Percentiles rank a stretch among this genome's conserved stretches.
Evolutionary conservation across 495 filamentous ascomycete genomes (phyloP).

Genomic region (Stereocaulon alpinum): DNA sequence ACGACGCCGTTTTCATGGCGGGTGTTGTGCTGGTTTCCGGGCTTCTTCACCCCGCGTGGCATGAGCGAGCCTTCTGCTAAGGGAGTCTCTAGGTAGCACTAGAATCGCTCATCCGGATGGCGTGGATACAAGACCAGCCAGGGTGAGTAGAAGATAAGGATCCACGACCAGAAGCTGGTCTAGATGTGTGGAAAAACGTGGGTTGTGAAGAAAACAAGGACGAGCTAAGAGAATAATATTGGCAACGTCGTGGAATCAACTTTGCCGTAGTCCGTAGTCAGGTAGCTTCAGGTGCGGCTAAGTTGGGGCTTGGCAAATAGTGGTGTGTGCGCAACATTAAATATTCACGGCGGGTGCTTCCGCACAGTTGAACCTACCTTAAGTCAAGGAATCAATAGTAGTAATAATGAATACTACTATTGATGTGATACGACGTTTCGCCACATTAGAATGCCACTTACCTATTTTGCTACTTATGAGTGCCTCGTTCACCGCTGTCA

Average conservation of each 20-base stretch:
- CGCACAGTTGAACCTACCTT: background rate
- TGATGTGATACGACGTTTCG: no score
- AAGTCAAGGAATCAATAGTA: no score
- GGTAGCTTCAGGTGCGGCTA: constrained; percentile 4
- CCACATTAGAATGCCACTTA: no score
- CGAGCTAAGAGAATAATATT: constrained; percentile 6
- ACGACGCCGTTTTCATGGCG: constrained; percentile 82
- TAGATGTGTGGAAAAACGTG: background rate
- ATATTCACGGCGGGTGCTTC: background rate
- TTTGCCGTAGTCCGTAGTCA: background rate
- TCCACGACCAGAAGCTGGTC: background rate
- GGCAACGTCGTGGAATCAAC: background rate
- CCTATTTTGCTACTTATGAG: no score
- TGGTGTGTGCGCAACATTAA: constrained; percentile 10
- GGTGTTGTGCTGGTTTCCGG: constrained; percentile 60
- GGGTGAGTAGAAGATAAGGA: background rate
- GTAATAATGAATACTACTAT: no score
- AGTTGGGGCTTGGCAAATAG: background rate
- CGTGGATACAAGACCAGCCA: constrained; percentile 2
- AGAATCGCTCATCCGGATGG: background rate
- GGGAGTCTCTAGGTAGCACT: background rate
- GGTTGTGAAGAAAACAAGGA: background rate
- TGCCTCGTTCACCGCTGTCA: background rate
- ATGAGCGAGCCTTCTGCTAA: constrained; percentile 15
- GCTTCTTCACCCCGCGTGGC: constrained; percentile 47